Evolutionary conservation across 306 rosid species (phyloP), one percentile per base, ranked within the genome.

Genomic region (Pyrus bretschneideri): DNA sequence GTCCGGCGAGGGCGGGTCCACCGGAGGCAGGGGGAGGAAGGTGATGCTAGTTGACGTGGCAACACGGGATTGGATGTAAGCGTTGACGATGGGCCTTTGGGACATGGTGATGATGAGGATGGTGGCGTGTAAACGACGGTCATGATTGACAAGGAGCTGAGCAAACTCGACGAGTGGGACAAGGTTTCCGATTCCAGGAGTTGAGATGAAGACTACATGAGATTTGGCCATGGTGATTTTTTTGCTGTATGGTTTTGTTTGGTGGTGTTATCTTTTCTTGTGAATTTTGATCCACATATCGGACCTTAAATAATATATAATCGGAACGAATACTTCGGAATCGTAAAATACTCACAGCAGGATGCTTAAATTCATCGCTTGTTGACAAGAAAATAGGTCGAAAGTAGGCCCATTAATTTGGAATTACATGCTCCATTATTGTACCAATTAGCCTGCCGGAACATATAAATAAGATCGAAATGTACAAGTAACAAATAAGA

Each of bases 101-200:
- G 87, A 87, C 44, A 71, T 51, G 73, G 62, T 65, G 60, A 90
- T 31, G 60, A 83, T 68, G 76, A 90, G 89, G 40, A 90, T 12
- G 82, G 92, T 88, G 23, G 88, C 85, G 18, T 79, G 83, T 69
- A 91, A 75, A 25, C 86, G 82, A 58, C 80, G 80, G 80, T 83
- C 66, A 54, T 72, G 89, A 23, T 80, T 64, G 70, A 84, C 75
- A 38, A 91, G 69, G 81, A 63, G 87, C 38, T 67, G 61, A 4
- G 97, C 97, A 45, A 91, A 87, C 74, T 91, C 91, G 4, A 89
- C 83, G 0, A 77, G 15, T 15, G 97, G 92, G 52, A 85, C 82
- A 1, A 88, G 78, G 71, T 88, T 83, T 55, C 93, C 94, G 46
- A 91, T 27, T 9, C 76, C 79, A 2, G 97, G 93, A 5, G 73